Base-by-base conservation (phyloP, 2,329 filamentous ascomycete species). In the Ascocoryne sarcoides region DNA sequence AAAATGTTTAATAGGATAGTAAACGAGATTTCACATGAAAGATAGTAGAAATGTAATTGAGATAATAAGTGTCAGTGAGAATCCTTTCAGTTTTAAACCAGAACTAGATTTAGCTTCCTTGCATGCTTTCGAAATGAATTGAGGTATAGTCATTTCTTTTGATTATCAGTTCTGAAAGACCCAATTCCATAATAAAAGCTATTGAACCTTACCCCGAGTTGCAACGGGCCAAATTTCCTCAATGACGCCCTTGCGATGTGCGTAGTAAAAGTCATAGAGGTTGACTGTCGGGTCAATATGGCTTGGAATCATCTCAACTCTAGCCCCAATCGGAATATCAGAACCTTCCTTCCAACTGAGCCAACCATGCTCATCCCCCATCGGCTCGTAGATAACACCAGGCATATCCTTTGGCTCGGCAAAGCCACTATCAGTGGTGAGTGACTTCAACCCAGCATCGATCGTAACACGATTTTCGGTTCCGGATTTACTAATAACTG, bases 221-320 rank as follows among this genome's bases (percentile, higher is more conserved):
- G 70, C 69, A 4, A 73, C 70, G 0, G 60, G 50, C 70, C 70
- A 73, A 16, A 72, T 69, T 48, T 71, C 69, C 47, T 70, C 63
- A 44, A 73, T 62, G 1, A 70, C 47, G 0, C 68, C 69, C 0
- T 64, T 60, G 3, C 69, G 60, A 51, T 71, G 54, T 2, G 67
- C 69, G 49, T 69, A 71, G 49, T 72, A 73, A 21, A 65, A 56
- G 35, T 73, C 68, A 46, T 71, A 67, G 40, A 73, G 50, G 43
- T 73, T 73, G 39, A 73, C 63, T 1, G 70, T 73, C 0, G 70
- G 69, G 49, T 73, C 70, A 40, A 73, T 73, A 51, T 73, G 70
- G 48, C 69, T 73, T 0, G 69, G 70, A 10, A 73, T 55, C 68
- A 73, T 71, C 54, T 44, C 37, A 10, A 44, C 41, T 10, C 37